phyloP scores from a whole-genome alignment of 1,284 basidiomycete genomes.

The Testicularia cyperi region DNA sequence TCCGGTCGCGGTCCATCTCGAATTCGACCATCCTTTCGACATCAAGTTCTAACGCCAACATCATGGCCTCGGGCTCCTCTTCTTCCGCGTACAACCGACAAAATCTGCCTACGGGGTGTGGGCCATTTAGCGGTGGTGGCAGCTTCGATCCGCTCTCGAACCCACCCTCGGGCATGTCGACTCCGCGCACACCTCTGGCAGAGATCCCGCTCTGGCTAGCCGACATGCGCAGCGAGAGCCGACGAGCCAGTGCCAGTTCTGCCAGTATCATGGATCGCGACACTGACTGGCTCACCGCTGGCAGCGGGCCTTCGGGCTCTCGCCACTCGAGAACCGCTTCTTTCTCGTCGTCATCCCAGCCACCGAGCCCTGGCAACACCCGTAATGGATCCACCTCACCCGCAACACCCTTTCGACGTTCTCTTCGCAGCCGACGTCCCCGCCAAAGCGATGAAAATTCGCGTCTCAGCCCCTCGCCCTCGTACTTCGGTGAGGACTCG shows the following conservation, averaged over 20 bases:
- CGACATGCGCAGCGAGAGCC: constrained; percentile 38
- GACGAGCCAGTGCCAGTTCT: constrained; percentile 23
- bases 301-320: constrained; percentile 3
- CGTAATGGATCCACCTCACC: constrained; percentile 31
- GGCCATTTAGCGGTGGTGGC: constrained; percentile 5
- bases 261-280: constrained; percentile 22
- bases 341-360: constrained; percentile 16
- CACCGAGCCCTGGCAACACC: constrained; percentile 14
- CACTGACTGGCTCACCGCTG: constrained; percentile 10
- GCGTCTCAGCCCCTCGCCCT: constrained; percentile 21
- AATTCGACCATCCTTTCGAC: constrained; percentile 19
- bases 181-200: constrained; percentile 29
- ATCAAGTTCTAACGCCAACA: constrained; percentile 30
- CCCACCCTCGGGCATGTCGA: constrained; percentile 28
- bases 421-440: constrained; percentile 7
- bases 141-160: constrained; percentile 16
- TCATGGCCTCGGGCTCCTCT: constrained; percentile 20
- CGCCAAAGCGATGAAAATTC: constrained; percentile 32
- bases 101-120: constrained; percentile 8
- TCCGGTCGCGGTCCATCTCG: constrained; percentile 22
- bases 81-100: constrained; percentile 7
- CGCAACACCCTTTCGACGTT: constrained; percentile 19
- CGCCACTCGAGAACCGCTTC: constrained; percentile 23
- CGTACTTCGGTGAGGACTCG: constrained; percentile 29
- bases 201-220: constrained; percentile 40